Evolutionary conservation across 1,284 basidiomycete species (phyloP), one percentile per base, ranked within the genome.

Genomic region (Melampsora allii-populina): DNA sequence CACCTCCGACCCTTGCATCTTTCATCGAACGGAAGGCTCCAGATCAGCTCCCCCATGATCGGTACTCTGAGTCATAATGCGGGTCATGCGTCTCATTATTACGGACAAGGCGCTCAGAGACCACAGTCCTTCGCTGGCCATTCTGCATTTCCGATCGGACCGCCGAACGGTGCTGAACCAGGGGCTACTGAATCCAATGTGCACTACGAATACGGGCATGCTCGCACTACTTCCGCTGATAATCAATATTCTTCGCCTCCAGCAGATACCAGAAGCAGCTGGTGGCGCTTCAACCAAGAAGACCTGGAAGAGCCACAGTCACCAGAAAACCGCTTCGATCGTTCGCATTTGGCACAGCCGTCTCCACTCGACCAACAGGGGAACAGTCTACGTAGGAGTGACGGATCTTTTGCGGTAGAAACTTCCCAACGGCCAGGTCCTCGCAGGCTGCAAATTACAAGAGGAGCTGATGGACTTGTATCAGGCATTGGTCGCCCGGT

Each of bases 401-500:
- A 36, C 36, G 36, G 36, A 36, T 36, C 36, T 10, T 36, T 36
- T 36, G 36, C 36, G 36, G 36, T 36, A 10, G 36, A 27, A 9
- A 1, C 65, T 42, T 42, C 61, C 14, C 33, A 6, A 3, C 61
- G 33, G 3, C 64, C 27, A 12, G 42, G 42, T 17, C 63, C 12
- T 64, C 27, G 66, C 31, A 33, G 42, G 19, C 24, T 58, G 10
- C 66, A 58, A 39, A 68, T 68, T 39, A 68, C 66, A 10, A 33
- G 66, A 5, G 66, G 66, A 0, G 53, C 56, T 60, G 66, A 68
- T 68, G 66, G 66, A 2, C 33, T 61, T 27, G 66, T 68, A 27
- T 68, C 66, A 10, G 66, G 66, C 19, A 61, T 68, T 27, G 66
- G 66, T 12, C 31, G 66, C n/a, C 66, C 56, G 5, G 66, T 68